A percentile compares a stretch with the other conserved stretches of the same genome.
phyloP scores from a whole-genome alignment of 1,284 basidiomycete genomes.

The Trametes sp. region DNA sequence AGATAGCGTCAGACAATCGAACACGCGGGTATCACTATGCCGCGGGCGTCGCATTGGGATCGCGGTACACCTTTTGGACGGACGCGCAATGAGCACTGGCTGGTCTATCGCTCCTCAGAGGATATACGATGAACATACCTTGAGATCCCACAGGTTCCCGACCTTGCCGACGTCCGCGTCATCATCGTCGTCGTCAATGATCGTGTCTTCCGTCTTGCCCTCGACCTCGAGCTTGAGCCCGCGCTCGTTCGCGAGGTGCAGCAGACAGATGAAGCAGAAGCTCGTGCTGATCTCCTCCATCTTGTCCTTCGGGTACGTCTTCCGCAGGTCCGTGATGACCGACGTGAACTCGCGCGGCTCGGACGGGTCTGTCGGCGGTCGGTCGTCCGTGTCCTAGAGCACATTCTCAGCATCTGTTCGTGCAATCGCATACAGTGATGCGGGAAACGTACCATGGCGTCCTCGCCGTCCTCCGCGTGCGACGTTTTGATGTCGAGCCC shows the following conservation, averaged over 20 bases:
- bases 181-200: slow-evolving; percentile 15
- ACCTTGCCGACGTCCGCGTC: slow-evolving; percentile 51
- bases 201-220: slow-evolving; percentile 40
- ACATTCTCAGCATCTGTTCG: slow-evolving; percentile 10
- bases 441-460: slow-evolving; percentile 61
- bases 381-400: slow-evolving; percentile 61
- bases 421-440: background rate
- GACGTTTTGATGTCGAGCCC: slow-evolving; percentile 77
- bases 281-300: slow-evolving; percentile 99
- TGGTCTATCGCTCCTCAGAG: no score
- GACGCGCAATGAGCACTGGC: background rate
- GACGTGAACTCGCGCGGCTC: slow-evolving; percentile 83
- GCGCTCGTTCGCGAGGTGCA: slow-evolving; percentile 96
- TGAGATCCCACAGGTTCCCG: slow-evolving; percentile 80
- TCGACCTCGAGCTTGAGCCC: slow-evolving; percentile 81
- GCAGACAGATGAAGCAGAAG: slow-evolving; percentile 98
- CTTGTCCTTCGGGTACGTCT: slow-evolving; percentile 89
- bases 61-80: slow-evolving; percentile 67
- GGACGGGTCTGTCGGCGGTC: slow-evolving; percentile 58
- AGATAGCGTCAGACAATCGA: slow-evolving; percentile 5
- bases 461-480: slow-evolving; percentile 47
- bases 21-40: slow-evolving; percentile 23
- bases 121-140: slow-evolving; percentile 58
- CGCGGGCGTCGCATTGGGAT: slow-evolving; percentile 58
- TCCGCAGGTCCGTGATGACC: slow-evolving; percentile 85